Conservation (phyloP, 805 yeast genomes). For the Ogataea methanolica region DNA sequence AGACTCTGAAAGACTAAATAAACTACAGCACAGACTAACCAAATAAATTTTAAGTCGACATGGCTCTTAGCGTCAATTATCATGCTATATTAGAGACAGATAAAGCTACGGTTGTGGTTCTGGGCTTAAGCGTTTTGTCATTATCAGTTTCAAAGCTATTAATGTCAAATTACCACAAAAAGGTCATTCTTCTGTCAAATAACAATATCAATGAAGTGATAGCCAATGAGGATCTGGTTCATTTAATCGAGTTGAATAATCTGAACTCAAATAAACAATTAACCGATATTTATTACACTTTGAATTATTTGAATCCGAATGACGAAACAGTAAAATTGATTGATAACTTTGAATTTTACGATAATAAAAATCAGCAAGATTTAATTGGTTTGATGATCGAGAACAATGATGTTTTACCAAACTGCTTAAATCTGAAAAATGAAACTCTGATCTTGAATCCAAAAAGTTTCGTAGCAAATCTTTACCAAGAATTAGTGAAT, state of each 20-base stretch:
- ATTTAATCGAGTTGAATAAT: constrained; percentile 10
- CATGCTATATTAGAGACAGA: too few relatives aligned
- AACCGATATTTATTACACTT: constrained; percentile 9
- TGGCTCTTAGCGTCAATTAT: too few relatives aligned
- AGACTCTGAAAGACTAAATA: too few relatives aligned
- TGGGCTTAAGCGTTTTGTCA: constrained; percentile 11
- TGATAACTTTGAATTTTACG: constrained; percentile 10
- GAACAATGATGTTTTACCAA: background rate
- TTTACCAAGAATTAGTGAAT: constrained; percentile 7
- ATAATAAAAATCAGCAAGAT: constrained; percentile 1
- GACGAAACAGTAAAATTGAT: constrained; percentile 3
- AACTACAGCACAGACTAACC: too few relatives aligned
- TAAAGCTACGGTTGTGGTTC: background rate
- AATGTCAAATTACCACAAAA: constrained; percentile 6
- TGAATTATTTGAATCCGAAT: constrained; percentile 8
- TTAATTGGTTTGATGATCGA: background rate
- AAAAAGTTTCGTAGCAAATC: background rate
- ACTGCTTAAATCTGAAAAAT: constrained; percentile 4
- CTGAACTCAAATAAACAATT: constrained; percentile 1
- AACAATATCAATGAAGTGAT: constrained; percentile 6
- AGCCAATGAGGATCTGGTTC: constrained; percentile 11
- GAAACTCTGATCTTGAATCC: constrained; percentile 4
- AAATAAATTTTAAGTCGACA: too few relatives aligned
- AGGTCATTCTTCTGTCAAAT: constrained; percentile 12
- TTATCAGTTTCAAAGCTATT: constrained; percentile 9